Evolutionary conservation across 208 protist species (phyloP), one percentile per base, ranked within the genome.

Genomic region (Wallacemonas collosoma): DNA sequence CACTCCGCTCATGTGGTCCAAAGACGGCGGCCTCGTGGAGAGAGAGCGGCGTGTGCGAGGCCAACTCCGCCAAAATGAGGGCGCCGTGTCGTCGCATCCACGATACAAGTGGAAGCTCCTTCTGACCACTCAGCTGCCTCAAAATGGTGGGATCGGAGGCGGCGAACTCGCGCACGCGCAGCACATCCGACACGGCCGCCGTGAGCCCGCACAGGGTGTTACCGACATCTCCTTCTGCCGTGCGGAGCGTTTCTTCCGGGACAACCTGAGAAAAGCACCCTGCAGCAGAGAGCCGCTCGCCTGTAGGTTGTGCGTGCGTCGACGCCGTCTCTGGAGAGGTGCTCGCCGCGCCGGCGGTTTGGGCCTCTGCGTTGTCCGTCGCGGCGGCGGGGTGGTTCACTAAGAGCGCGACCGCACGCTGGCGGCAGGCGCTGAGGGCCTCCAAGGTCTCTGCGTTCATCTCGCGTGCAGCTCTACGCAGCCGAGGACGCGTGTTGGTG

Each of bases 31-130:
- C 88, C 72, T 96, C 91, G 68, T 75, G 79, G n/a, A 93, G 65
- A 2, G 81, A 76, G 36, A 94, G 68, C 8, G 91, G 91, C 2
- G 88, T 94, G 47, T 75, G 68, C 63, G 87, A 93, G 43, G 71
- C 77, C 50, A 96, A 69, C 75, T 96, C 93, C 1, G 86, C 91
- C 14, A 96, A 78, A 56, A 93, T 85, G 66, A 88, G 83, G 7
- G 88, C 91, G 3, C 91, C 88, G 39, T 91, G 87, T 6, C 82
- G 77, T 7, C 87, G 86, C 56, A 96, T 74, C 91, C 91, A 96
- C 17, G 86, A 84, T 41, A 96, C 78, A n/a, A 96, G 80, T 1
- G 91, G 83, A 44, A 93, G 89, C 72, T 93, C 88, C 35, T 79
- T 79, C 12, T 78, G 75, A 12, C 74, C 82, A 53, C 82, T 69